These are phyloP conservation scores for Orbilia javanica DNA, from an alignment of 2,329 filamentous ascomycete genomes.

Conservation along the genomic window DNA sequence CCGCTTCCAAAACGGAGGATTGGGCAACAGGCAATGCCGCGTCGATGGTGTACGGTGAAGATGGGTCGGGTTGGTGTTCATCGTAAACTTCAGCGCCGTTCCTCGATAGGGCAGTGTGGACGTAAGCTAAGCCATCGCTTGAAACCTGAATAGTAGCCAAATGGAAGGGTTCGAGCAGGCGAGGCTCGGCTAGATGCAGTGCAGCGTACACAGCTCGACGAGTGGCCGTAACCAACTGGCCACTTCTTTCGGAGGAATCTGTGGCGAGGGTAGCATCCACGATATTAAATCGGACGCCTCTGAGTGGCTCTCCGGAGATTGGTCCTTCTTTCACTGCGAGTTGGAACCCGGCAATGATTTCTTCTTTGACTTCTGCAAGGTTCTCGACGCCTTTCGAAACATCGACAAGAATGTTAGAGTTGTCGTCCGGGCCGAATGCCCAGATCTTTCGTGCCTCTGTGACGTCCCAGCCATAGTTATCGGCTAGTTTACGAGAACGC, in stretches of 20 bases:
- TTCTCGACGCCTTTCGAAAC: background rate
- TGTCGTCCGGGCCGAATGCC: background rate
- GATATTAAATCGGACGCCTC: background rate
- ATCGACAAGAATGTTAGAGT: background rate
- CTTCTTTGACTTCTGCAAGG: background rate
- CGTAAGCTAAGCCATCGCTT: background rate
- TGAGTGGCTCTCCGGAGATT: background rate
- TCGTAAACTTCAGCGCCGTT: background rate
- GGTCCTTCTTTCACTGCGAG: background rate
- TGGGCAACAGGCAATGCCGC: background rate
- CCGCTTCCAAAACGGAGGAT: background rate
- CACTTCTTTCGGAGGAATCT: background rate
- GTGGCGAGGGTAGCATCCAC: background rate
- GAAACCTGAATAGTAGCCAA: background rate
- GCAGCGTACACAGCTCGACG: background rate
- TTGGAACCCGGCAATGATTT: background rate
- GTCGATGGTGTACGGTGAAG: background rate
- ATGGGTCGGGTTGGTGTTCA: background rate
- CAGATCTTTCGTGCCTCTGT: background rate
- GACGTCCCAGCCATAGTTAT: background rate
- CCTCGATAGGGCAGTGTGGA: background rate
- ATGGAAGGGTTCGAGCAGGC: background rate
- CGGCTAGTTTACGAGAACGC: background rate
- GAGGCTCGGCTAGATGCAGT: background rate
- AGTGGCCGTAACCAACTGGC: background rate